Evolutionary conservation across 2,329 filamentous ascomycete species (phyloP).

Genomic region (Nigrospora oryzae): DNA sequence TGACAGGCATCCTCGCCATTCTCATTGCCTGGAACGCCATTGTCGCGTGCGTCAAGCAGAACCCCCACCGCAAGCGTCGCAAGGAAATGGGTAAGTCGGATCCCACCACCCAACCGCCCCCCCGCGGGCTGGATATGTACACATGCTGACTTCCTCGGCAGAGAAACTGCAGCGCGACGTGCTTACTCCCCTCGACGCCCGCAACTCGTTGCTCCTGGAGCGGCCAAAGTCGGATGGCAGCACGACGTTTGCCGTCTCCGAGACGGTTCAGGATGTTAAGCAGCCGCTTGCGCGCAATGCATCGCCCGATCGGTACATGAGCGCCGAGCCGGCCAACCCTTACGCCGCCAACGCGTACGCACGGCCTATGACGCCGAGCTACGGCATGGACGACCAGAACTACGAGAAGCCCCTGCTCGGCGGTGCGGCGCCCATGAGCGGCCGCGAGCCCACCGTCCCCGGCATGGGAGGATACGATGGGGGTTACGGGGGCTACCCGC

Average conservation of each 20-base stretch:
- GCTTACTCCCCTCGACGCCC: constrained; percentile 78
- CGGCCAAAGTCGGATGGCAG: constrained; percentile 25
- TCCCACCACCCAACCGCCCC: neutral
- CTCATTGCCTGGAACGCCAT: constrained; percentile 86
- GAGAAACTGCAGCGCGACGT: constrained; percentile 71
- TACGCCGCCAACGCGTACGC: constrained; percentile 15
- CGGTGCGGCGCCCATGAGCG: constrained; percentile 28
- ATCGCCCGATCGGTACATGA: constrained; percentile 23
- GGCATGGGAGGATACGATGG: constrained; percentile 12
- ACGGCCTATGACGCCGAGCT: constrained; percentile 28
- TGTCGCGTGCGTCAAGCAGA: constrained; percentile 73
- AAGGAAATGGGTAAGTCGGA: constrained; percentile 74
- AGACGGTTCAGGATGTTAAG: constrained; percentile 25
- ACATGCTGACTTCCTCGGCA: constrained; percentile 24
- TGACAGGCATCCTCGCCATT: constrained; percentile 78
- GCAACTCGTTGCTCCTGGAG: constrained; percentile 76
- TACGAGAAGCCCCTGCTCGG: constrained; percentile 26
- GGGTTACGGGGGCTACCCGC: neutral
- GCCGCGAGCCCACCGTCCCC: constrained; percentile 25
- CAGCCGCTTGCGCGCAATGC: constrained; percentile 15
- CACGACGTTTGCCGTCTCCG: constrained; percentile 35
- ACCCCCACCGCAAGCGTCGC: constrained; percentile 80
- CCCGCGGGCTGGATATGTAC: neutral
- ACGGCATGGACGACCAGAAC: constrained; percentile 20
- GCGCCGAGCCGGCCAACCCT: constrained; percentile 12